Conservation (phyloP, 1,139 yeast species). For the Hansenula anomala region DNA sequence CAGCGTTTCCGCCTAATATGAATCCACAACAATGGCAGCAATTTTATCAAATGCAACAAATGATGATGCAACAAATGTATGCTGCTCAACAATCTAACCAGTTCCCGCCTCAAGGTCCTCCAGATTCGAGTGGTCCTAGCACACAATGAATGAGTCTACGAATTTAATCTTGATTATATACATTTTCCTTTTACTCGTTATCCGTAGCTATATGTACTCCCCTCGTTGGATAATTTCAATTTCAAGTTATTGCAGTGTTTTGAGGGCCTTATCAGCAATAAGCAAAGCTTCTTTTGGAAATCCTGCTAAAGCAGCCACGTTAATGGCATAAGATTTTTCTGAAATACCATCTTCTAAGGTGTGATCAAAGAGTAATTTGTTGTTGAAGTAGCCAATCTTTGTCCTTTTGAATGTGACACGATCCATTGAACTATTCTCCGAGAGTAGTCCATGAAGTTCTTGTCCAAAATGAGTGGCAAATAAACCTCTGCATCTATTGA, state of each 20-base stretch:
- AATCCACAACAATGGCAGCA: slow-evolving; percentile 14
- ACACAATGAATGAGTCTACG: no score
- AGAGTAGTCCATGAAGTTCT: slow-evolving; percentile 47
- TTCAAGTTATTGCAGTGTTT: no score
- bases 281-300: slow-evolving; percentile 52
- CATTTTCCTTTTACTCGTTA: no score
- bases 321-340: slow-evolving; percentile 75
- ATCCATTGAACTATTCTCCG: slow-evolving; percentile 19
- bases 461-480: slow-evolving; percentile 93
- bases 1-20: slow-evolving; percentile 1
- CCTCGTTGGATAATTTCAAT: no score
- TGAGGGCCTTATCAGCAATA: neutral
- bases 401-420: slow-evolving; percentile 33
- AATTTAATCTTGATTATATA: no score
- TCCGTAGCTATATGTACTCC: no score
- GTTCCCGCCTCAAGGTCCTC: no score
- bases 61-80: slow-evolving; percentile 26
- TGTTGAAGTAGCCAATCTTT: slow-evolving; percentile 32
- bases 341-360: slow-evolving; percentile 67
- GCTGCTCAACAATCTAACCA: neutral
- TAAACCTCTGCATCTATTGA: slow-evolving; percentile 66
- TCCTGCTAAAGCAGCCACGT: slow-evolving; percentile 81
- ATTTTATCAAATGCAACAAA: slow-evolving; percentile 26
- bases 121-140: no score
- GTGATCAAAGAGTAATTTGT: slow-evolving; percentile 52